These are phyloP conservation scores for Scedosporium apiospermum DNA, from an alignment of 2,329 filamentous ascomycete genomes.

Conservation along the genomic window DNA sequence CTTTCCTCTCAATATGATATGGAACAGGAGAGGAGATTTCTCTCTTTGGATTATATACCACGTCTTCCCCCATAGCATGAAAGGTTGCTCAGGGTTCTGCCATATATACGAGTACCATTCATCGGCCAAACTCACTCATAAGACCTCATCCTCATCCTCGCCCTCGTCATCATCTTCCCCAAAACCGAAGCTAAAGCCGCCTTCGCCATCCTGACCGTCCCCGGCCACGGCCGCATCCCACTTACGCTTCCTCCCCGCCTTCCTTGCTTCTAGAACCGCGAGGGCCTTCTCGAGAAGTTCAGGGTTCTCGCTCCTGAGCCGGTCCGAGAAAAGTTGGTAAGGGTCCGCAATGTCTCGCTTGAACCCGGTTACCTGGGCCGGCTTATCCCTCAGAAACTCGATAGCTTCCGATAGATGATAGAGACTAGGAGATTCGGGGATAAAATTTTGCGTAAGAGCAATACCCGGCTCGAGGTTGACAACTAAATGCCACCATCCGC, in stretches of 20 bases:
- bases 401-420: constrained; percentile 64
- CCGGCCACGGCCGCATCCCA: constrained; percentile 67
- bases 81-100: neutral
- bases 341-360: constrained; percentile 60
- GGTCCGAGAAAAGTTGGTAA: constrained; percentile 63
- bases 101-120: too few relatives aligned
- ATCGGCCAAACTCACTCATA: neutral
- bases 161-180: constrained; percentile 30
- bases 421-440: constrained; percentile 50
- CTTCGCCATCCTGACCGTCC: constrained; percentile 22
- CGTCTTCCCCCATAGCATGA: neutral
- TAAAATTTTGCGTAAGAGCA: constrained; percentile 92
- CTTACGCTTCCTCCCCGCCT: constrained; percentile 62
- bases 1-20: too few relatives aligned
- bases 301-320: constrained; percentile 54
- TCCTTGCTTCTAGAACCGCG: constrained; percentile 51
- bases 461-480: constrained; percentile 79
- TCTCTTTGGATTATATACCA: too few relatives aligned
- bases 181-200: constrained; percentile 47
- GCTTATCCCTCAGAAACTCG: constrained; percentile 69
- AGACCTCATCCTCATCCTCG: neutral
- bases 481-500: constrained; percentile 94
- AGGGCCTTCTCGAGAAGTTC: constrained; percentile 58
- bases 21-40: too few relatives aligned
- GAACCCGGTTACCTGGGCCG: constrained; percentile 84